phyloP scores from a whole-genome alignment of 306 rosid species.

The Nissolia schottii region DNA sequence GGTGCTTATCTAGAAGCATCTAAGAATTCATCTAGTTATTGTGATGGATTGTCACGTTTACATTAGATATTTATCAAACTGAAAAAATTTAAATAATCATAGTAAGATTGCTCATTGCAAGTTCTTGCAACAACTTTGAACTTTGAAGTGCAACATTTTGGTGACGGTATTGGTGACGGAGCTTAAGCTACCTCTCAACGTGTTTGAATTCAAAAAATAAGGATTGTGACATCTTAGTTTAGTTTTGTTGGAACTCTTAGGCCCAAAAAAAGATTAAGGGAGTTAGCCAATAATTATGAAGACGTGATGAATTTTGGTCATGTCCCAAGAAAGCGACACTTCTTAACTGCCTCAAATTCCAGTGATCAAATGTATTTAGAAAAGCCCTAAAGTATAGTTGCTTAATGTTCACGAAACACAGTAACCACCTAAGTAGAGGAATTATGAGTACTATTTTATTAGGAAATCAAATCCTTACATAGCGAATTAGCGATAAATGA shows the following conservation, averaged over 20 bases:
- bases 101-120: neutral
- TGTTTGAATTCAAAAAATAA: constrained; percentile 19
- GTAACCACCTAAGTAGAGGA: neutral
- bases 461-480: neutral
- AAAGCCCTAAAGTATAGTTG: neutral
- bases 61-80: neutral
- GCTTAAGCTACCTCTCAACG: neutral
- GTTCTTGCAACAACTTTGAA: neutral
- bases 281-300: neutral
- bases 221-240: neutral
- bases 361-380: neutral
- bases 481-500: too few relatives aligned
- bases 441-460: neutral
- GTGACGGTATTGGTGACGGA: constrained; percentile 2
- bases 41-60: constrained; percentile 11
- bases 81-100: neutral
- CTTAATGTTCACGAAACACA: neutral
- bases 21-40: too few relatives aligned
- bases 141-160: neutral
- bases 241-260: neutral
- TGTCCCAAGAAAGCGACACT: constrained; percentile 15
- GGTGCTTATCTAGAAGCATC: too few relatives aligned
- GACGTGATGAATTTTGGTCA: neutral
- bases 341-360: constrained; percentile 12
- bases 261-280: neutral